Evolutionary conservation across 2,329 filamentous ascomycete species (phyloP), one percentile per base, ranked within the genome.

Genomic region (Neophaeococcomyces mojaviensis): DNA sequence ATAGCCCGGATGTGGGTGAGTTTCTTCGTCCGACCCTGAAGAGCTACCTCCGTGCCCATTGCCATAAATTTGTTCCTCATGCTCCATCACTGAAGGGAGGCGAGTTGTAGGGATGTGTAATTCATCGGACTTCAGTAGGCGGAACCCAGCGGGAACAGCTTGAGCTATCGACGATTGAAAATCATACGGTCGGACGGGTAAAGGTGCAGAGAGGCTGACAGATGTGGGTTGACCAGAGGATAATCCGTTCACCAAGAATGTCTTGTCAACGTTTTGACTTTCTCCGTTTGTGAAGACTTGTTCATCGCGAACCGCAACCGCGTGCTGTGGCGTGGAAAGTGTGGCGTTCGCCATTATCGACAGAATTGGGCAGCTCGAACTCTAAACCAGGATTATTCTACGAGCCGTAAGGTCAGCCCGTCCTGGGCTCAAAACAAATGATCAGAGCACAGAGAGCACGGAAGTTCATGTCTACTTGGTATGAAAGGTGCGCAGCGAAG

Each of bases 31-130:
- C 59, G 56, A 36, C 64, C 52, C 49, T 19, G 55, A 54, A 13
- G 66, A 69, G 28, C 64, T 67, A 28, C 61, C 66, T 47, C 61
- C 63, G 46, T 66, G 65, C 13, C 65, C 67, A 48, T 69, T 68
- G 49, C 61, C 57, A 35, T 60, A 63, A 26, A 60, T 55, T 49
- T 65, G 58, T 49, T 68, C 68, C 42, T 67, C 59, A 47, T 63
- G 62, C 59, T 71, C 68, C 67, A 71, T 68, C 52, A 60, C 55
- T 48, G 60, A 58, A 15, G 47, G 50, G 20, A 54, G 43, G 6
- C 41, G 41, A 16, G 41, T n/a, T 15, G 10, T 16, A 42, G 33
- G 8, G 9, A 32, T 13, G 4, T 15, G 20, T 13, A 37, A 16
- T 37, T 44, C 41, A 31, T 44, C 41, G 18, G 41, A 44, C 18